Evolutionary conservation across 2,329 filamentous ascomycete species (phyloP).

Genomic region (Sporothrix mexicana): DNA sequence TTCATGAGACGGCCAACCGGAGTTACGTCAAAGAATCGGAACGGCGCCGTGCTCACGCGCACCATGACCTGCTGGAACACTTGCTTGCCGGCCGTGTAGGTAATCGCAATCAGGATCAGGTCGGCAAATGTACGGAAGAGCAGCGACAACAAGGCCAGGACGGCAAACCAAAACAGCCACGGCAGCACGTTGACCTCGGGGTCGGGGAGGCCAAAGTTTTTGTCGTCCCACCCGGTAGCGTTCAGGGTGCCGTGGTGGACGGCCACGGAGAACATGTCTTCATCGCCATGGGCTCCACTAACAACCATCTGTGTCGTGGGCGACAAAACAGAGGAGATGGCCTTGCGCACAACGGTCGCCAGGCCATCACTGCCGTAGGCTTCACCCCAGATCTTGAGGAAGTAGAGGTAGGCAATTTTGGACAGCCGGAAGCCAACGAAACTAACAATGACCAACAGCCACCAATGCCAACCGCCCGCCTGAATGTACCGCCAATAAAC

Average conservation of each 20-base stretch:
- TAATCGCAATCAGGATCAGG: slow-evolving; percentile 73
- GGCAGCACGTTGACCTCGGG: slow-evolving; percentile 71
- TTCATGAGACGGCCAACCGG: slow-evolving; percentile 92
- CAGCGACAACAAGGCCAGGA: slow-evolving; percentile 67
- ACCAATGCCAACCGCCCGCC: slow-evolving; percentile 77
- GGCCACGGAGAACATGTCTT: slow-evolving; percentile 22
- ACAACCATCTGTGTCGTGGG: slow-evolving; percentile 21
- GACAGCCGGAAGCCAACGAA: slow-evolving; percentile 68
- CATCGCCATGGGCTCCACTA: slow-evolving; percentile 11
- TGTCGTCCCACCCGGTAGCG: slow-evolving; percentile 38
- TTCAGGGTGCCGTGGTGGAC: neutral
- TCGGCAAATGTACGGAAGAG: slow-evolving; percentile 66
- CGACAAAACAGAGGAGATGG: slow-evolving; percentile 30
- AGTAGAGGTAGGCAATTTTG: slow-evolving; percentile 74
- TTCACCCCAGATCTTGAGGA: slow-evolving; percentile 87
- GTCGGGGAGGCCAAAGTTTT: slow-evolving; percentile 61
- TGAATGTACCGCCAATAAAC: slow-evolving; percentile 88
- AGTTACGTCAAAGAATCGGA: slow-evolving; percentile 90
- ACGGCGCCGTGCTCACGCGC: slow-evolving; percentile 77
- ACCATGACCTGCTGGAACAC: slow-evolving; percentile 77
- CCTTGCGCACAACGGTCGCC: slow-evolving; percentile 29
- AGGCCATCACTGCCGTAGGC: slow-evolving; percentile 59
- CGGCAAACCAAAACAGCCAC: slow-evolving; percentile 75
- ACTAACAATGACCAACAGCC: slow-evolving; percentile 67
- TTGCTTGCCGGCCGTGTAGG: slow-evolving; percentile 75